Percentiles rank a stretch among this genome's conserved stretches.
phyloP scores from a whole-genome alignment of 768 basidiomycete genomes.

The Mycena floridula region DNA sequence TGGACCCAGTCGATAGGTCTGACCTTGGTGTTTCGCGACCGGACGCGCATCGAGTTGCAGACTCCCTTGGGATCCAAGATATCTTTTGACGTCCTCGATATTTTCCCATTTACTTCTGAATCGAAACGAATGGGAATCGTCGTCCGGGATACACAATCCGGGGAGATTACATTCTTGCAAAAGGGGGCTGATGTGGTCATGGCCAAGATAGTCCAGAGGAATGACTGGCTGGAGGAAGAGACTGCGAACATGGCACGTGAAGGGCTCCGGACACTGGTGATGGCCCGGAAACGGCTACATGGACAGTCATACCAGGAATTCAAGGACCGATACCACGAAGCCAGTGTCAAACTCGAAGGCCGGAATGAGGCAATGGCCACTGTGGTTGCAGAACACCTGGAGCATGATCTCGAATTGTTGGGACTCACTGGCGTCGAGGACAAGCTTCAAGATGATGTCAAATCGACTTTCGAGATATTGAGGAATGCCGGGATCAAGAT shows the following conservation, averaged over 20 bases:
- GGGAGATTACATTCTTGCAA: slow-evolving; percentile 85
- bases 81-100: slow-evolving; percentile 80
- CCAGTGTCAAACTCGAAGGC: slow-evolving; percentile 73
- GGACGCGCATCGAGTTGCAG: slow-evolving; percentile 81
- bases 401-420: slow-evolving; percentile 85
- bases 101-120: slow-evolving; percentile 98
- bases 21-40: slow-evolving; percentile 83
- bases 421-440: slow-evolving; percentile 99
- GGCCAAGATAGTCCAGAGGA: slow-evolving; percentile 89
- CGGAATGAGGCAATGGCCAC: slow-evolving; percentile 75
- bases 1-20: slow-evolving; percentile 97
- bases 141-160: slow-evolving; percentile 68
- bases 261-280: slow-evolving; percentile 89
- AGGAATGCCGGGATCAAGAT: slow-evolving; percentile 97
- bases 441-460: slow-evolving; percentile 96
- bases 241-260: slow-evolving; percentile 98
- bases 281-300: slow-evolving; percentile 75
- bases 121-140: slow-evolving; percentile 99
- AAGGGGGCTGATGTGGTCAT: slow-evolving; percentile 99
- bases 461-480: slow-evolving; percentile 84
- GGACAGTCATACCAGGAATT: slow-evolving; percentile 69
- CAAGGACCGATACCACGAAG: slow-evolving; percentile 63
- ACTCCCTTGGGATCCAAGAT: slow-evolving; percentile 60
- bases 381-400: slow-evolving; percentile 73
- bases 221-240: slow-evolving; percentile 99